phyloP scores from a whole-genome alignment of 768 basidiomycete species.

The Ramaria rubella region DNA sequence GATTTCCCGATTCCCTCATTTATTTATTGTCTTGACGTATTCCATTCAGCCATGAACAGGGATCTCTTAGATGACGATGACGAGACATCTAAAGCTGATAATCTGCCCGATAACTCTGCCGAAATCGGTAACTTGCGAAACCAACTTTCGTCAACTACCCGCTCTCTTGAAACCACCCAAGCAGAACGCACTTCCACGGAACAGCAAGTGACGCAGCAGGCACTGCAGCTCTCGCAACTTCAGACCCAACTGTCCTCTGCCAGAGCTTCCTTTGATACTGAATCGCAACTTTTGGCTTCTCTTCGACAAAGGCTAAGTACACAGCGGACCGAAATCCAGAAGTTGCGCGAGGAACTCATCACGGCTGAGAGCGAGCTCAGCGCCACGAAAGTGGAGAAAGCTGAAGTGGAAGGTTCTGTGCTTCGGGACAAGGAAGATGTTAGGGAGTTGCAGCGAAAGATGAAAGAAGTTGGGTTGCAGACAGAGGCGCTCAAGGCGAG shows the following conservation, averaged over 20 bases:
- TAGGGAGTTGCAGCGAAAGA: constrained; percentile 73
- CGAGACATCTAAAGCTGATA: constrained; percentile 38
- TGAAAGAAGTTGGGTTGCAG: constrained; percentile 74
- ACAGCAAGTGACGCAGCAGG: constrained; percentile 55
- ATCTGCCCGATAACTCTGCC: constrained; percentile 66
- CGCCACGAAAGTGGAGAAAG: constrained; percentile 80
- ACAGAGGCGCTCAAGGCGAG: constrained; percentile 63
- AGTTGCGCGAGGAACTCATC: constrained; percentile 72
- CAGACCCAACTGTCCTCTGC: constrained; percentile 80
- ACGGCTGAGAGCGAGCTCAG: constrained; percentile 88
- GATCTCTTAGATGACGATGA: constrained; percentile 77
- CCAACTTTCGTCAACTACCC: constrained; percentile 74
- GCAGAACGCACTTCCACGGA: constrained; percentile 64
- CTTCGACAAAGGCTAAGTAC: constrained; percentile 61
- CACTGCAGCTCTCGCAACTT: constrained; percentile 67
- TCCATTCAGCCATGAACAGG: constrained; percentile 16
- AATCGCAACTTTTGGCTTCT: constrained; percentile 59
- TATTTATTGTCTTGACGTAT: constrained; percentile 9
- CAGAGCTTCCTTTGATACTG: constrained; percentile 80
- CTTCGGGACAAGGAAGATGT: constrained; percentile 93
- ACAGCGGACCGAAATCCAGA: constrained; percentile 69
- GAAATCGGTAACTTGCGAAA: constrained; percentile 87
- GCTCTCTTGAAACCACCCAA: constrained; percentile 58
- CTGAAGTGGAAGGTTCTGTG: constrained; percentile 81
- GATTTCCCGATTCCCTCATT: not conserved